Evolutionary conservation across 768 basidiomycete genomes (phyloP).

Genomic region (Leccinellum rugosiceps): DNA sequence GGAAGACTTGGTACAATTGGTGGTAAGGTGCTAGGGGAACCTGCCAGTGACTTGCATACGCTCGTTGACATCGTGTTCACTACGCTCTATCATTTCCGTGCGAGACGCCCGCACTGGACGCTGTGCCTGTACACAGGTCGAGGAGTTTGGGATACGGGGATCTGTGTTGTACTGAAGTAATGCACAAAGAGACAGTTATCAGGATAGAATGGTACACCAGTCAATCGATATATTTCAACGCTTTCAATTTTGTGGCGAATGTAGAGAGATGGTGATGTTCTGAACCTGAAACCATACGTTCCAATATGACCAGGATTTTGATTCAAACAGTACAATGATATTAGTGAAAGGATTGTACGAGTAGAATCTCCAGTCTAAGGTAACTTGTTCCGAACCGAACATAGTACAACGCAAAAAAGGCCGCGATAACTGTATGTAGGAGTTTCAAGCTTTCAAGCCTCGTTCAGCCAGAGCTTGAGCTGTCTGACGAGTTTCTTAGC

Average conservation of each 20-base stretch:
- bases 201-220: slow-evolving; percentile 19
- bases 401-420: background rate
- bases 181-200: slow-evolving; percentile 26
- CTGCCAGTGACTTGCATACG: too few relatives aligned
- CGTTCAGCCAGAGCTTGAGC: slow-evolving; percentile 42
- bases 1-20: too few relatives aligned
- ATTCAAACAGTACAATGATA: background rate
- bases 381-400: background rate
- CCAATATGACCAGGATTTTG: background rate
- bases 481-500: slow-evolving; percentile 52
- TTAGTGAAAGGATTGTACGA: background rate
- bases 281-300: too few relatives aligned
- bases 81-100: too few relatives aligned
- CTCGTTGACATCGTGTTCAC: too few relatives aligned
- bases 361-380: background rate
- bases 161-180: slow-evolving; percentile 19
- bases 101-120: too few relatives aligned
- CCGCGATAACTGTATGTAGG: background rate
- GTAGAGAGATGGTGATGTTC: too few relatives aligned
- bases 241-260: too few relatives aligned
- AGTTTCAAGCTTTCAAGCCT: slow-evolving; percentile 3
- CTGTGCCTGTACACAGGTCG: too few relatives aligned
- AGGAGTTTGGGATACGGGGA: slow-evolving; percentile 7
- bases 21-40: too few relatives aligned
- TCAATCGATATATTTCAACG: slow-evolving; percentile 15